Evolutionary conservation across 495 filamentous ascomycete species (phyloP), one percentile per base, ranked within the genome.

Genomic region (Hypoxylon lienhwacheense): DNA sequence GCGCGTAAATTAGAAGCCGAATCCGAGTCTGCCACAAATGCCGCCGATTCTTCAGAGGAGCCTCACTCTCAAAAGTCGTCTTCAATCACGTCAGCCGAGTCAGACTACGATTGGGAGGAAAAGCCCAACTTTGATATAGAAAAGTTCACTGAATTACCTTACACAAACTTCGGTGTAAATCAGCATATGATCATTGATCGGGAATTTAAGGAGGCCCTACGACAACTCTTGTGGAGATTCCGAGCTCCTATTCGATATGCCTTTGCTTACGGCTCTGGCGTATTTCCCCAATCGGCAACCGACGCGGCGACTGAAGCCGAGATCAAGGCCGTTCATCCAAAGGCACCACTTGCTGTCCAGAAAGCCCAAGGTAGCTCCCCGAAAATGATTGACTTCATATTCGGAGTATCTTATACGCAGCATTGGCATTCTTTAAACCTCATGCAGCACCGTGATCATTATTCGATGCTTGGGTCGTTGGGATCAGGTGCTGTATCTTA

Each of bases 311-410:
- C 74, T 2, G 71, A 81, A 14, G 81, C 68, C 17, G 76, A 80
- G 55, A 73, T 79, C n/a, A 74, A 75, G 25, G 74, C 75, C 14
- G 77, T 86, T 19, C 91, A 96, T 60, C 84, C 90, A 2, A 83
- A 89, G 43, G 81, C 89, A 1, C 89, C 88, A 14, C 69, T 80
- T 17, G 89, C 89, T 7, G 86, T 96, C 25, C 73, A 83, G 41
- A 85, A 86, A 26, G 87, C 88, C 55, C 91, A 97, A 66, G 83
- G 88, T 62, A 88, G 88, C 29, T 85, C 83, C 1, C 88, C 86
- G 6, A 97, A 97, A 70, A 95, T 97, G 87, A 96, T 98, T 59
- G 93, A 98, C 69, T 93, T 97, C 63, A 95, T 98, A 47, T 96
- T 97, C 59, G 95, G 93, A 24, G 92, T 97, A 8, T 89, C 87